Conservation (phyloP, 2,329 filamentous ascomycete genomes). For the Lasiodiplodia gonubiensis region DNA sequence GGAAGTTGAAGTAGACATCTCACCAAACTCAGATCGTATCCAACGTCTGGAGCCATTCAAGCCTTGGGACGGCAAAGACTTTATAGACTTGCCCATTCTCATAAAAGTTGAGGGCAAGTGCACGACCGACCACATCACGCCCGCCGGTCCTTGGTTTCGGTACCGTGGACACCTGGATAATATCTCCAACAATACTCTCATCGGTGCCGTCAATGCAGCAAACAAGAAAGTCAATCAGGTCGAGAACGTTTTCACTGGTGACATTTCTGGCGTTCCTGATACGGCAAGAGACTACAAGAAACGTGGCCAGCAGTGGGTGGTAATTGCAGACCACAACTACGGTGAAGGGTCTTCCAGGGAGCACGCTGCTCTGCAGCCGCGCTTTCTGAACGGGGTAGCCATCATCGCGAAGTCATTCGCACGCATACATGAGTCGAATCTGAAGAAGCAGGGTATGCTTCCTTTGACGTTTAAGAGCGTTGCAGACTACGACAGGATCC, state of each 20-base stretch:
- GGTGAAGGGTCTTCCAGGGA: constrained; percentile 97
- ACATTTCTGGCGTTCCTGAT: constrained; percentile 86
- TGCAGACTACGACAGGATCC: constrained; percentile 96
- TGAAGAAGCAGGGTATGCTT: constrained; percentile 99
- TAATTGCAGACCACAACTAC: constrained; percentile 99
- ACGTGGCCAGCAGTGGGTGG: constrained; percentile 94
- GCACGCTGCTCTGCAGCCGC: constrained; percentile 96
- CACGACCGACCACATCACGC: neutral
- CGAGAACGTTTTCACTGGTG: constrained; percentile 83
- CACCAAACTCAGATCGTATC: too few relatives aligned
- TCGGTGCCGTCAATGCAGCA: neutral
- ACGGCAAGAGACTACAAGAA: constrained; percentile 98
- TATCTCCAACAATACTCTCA: neutral
- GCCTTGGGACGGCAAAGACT: too few relatives aligned
- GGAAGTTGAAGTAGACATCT: too few relatives aligned
- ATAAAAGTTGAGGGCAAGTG: neutral
- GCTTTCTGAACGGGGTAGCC: constrained; percentile 93
- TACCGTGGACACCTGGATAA: neutral
- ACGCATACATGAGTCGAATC: constrained; percentile 99
- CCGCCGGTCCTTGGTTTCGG: neutral
- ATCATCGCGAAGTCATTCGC: constrained; percentile 96
- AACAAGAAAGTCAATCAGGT: constrained; percentile 72
- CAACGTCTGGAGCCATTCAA: too few relatives aligned
- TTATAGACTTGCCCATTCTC: too few relatives aligned
- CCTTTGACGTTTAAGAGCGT: constrained; percentile 93